phyloP scores from a whole-genome alignment of 345 rosid species.

The Linum tenue region DNA sequence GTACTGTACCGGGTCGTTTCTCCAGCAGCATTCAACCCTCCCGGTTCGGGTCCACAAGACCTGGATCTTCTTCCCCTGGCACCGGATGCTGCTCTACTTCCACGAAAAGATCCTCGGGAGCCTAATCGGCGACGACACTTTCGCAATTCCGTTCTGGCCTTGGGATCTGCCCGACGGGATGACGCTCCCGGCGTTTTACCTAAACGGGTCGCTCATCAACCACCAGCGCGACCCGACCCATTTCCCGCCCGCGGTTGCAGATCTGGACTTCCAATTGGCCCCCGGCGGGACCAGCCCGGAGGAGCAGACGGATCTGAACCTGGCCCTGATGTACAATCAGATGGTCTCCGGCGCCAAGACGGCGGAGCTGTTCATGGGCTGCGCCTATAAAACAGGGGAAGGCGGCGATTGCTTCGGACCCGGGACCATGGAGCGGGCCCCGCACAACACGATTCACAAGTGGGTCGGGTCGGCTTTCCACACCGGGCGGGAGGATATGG shows the following conservation, averaged over 20 bases:
- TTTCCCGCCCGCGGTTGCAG: conserved; percentile 1
- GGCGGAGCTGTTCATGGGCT: conserved; percentile 4
- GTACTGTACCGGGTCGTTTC: neutral
- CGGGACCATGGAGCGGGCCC: neutral
- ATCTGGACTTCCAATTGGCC: conserved; percentile 1
- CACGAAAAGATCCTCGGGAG: neutral
- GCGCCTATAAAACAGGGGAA: neutral
- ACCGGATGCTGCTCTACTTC: neutral
- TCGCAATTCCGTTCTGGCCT: conserved; percentile 1
- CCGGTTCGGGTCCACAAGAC: neutral
- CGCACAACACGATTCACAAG: conserved; percentile 2
- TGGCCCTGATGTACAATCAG: neutral
- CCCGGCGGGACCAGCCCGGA: neutral
- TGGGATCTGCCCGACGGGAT: conserved; percentile 1
- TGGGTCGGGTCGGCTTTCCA: neutral
- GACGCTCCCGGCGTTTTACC: neutral
- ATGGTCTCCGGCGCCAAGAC: conserved; percentile 2
- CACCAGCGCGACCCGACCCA: neutral
- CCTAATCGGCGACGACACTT: neutral
- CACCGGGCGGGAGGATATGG: conserved; percentile 1
- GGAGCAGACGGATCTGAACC: neutral
- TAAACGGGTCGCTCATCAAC: neutral
- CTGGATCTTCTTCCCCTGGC: conserved; percentile 4
- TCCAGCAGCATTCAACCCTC: neutral
- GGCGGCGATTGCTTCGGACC: neutral